Base-by-base conservation (phyloP, 2,329 filamentous ascomycete species). In the Pseudocercospora ulei region DNA sequence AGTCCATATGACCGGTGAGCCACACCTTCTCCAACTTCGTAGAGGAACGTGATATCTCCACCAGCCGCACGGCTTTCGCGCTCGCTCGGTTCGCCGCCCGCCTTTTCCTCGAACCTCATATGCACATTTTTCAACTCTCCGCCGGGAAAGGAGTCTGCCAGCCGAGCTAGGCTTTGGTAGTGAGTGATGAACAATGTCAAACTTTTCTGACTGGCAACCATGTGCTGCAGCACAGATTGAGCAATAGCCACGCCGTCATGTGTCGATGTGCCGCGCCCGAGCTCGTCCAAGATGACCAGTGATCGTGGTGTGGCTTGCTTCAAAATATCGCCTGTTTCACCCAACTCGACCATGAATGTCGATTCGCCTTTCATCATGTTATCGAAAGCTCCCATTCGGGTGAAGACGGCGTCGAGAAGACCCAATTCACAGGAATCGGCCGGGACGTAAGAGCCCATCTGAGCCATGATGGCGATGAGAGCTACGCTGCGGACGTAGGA, bases 261-360 rank as follows among this genome's bases (percentile, higher is more conserved):
- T 11, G 90, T 98, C 51, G 78, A 85, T 0, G 90, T 98, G 35
- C 90, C 90, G 38, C 90, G 75, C 20, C 90, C 90, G 2, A 98
- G 72, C 67, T 98, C 90, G 63, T 98, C 90, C 4, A 98, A 75
- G 28, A 98, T 85, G 46, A 98, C 81, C 4, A 98, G 72, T 28
- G 77, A 84, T 29, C 84, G 76, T 1, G 82, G 77, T 0, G 86
- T 90, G 0, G 88, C 90, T 54, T 84, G 76, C 56, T 90, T 88
- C 14, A 98, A 71, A 51, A 98, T 95, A 44, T 86, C 78, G 1
- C 82, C 78, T 1, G 90, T 96, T 62, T 98, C 90, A 22, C 80
- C 85, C 2, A 98, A 75, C 59, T 98, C 90, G 38, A 98, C 87
- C 86, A 96, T 95, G 65, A 98, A 98, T 7, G 90, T 98, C 14